Conservation (phyloP, 805 yeast genomes). For the Suhomyces kilbournensis region DNA sequence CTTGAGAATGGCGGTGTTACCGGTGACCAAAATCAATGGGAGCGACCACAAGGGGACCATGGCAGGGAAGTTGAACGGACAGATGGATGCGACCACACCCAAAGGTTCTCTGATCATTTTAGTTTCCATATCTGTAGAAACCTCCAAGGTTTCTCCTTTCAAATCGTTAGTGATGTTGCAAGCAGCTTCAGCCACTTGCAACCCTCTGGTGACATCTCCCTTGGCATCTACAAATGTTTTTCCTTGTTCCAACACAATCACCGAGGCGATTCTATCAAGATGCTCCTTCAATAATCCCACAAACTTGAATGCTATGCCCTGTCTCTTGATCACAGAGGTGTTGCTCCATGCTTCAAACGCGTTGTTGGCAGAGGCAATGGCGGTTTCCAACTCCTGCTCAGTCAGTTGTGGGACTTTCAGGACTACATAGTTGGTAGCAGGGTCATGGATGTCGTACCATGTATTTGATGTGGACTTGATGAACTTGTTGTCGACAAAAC, state of each 20-base stretch:
- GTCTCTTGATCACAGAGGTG: slow-evolving; percentile 60
- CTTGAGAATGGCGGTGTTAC: slow-evolving; percentile 65
- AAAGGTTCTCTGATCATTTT: slow-evolving; percentile 71
- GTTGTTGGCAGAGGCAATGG: slow-evolving; percentile 59
- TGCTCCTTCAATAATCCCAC: slow-evolving; percentile 61
- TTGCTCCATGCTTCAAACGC: slow-evolving; percentile 62
- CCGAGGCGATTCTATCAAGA: slow-evolving; percentile 65
- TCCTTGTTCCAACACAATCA: slow-evolving; percentile 53
- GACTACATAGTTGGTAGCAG: slow-evolving; percentile 67
- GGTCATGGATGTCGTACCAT: slow-evolving; percentile 73
- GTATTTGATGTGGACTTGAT: slow-evolving; percentile 47
- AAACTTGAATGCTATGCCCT: slow-evolving; percentile 67
- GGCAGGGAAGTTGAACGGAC: slow-evolving; percentile 83
- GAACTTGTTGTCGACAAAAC: slow-evolving; percentile 50
- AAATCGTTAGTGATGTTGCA: slow-evolving; percentile 63
- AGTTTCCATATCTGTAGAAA: slow-evolving; percentile 73
- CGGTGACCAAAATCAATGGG: slow-evolving; percentile 63
- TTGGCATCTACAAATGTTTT: slow-evolving; percentile 72
- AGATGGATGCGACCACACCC: slow-evolving; percentile 74
- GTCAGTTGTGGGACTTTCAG: slow-evolving; percentile 73
- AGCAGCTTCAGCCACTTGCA: slow-evolving; percentile 77
- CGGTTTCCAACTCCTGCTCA: slow-evolving; percentile 58
- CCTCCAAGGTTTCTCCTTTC: slow-evolving; percentile 63
- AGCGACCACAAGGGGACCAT: slow-evolving; percentile 75
- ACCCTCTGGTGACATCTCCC: slow-evolving; percentile 71